A percentile compares a stretch with the other conserved stretches of the same genome.
Evolutionary conservation across 108 stramenopile genomes (phyloP).

Genomic region (Fragilariopsis cylindrus): DNA sequence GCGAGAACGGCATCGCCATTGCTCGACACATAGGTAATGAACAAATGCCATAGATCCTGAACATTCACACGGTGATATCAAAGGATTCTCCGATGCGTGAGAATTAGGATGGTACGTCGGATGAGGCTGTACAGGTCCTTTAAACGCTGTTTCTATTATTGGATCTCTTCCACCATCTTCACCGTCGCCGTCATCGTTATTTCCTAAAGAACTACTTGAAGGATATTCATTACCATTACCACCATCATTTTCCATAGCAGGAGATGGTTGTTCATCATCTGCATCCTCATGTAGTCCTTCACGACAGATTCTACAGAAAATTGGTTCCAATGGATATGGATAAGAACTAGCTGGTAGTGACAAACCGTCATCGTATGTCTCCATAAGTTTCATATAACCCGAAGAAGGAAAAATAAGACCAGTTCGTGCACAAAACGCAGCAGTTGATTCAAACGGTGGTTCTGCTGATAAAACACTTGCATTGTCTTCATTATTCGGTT

Average conservation of each 20-base stretch:
- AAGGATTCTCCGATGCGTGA: slow-evolving; percentile 72
- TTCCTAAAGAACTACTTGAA: background rate
- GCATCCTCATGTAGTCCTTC: slow-evolving; percentile 83
- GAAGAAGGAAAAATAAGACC: slow-evolving; percentile 70
- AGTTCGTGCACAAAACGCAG: slow-evolving; percentile 45
- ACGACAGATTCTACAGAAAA: slow-evolving; percentile 90
- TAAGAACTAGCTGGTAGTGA: slow-evolving; percentile 36
- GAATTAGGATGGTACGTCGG: slow-evolving; percentile 53
- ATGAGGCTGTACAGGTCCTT: slow-evolving; percentile 53
- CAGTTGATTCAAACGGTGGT: slow-evolving; percentile 22
- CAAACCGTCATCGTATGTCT: slow-evolving; percentile 76
- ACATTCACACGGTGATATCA: slow-evolving; percentile 88
- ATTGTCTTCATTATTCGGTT: slow-evolving; percentile 41
- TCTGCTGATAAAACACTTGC: slow-evolving; percentile 32
- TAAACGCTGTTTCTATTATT: slow-evolving; percentile 6
- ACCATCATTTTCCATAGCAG: slow-evolving; percentile 24
- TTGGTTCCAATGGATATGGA: slow-evolving; percentile 49
- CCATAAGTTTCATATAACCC: slow-evolving; percentile 63
- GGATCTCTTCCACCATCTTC: background rate
- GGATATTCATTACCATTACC: background rate
- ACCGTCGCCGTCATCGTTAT: background rate
- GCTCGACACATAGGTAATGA: slow-evolving; percentile 87
- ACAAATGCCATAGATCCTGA: slow-evolving; percentile 92
- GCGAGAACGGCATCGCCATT: slow-evolving; percentile 87
- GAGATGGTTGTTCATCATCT: slow-evolving; percentile 42